Base-by-base conservation (phyloP, 129 eudicot species). In the Erigeron canadensis region DNA sequence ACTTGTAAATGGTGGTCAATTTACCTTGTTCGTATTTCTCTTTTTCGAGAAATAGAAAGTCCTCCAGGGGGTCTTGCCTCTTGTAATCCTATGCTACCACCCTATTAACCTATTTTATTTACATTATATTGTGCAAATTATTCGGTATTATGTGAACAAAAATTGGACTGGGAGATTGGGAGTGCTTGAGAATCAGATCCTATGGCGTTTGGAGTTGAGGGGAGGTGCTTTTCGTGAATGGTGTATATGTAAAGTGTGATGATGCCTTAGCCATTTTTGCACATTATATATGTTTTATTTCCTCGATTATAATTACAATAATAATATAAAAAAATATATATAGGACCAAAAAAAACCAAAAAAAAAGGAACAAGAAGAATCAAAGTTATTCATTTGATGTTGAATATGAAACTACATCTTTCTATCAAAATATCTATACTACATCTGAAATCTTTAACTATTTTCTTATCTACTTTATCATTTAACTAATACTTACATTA, bases 111-210 rank as follows among this genome's bases (percentile, higher is more conserved):
- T n/a, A n/a, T n/a, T n/a, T n/a, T n/a, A n/a, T 45, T 45, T 45
- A 12, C 34, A 45, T 45, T 5, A 45, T 45, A 12, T 45, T 11
- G 50, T 45, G 8, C 13, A 12, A 12, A 6, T 28, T 28, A 28
- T 28, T 7, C 3, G 61, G 37, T 18, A 18, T 17, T 21, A 56
- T 22, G 5, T 56, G 23, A 21, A 55, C 17, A 55, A 53, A 56
- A 56, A 28, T 17, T n/a, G 17, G 1, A n/a, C n/a, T 50, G 56
- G 56, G 56, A 5, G 34, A 43, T 28, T 63, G 68, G 28, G 40
- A 9, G 46, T 63, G 46, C 68, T 7, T 63, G 68, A 63, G 50
- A 63, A 63, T 63, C 4, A 13, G 68, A 63, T 63, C 40, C 68
- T 63, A 40, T 40, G 45, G 34, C 34, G 21, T 63, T 63, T 63